Percentiles rank a stretch among this genome's conserved stretches.
These are phyloP conservation scores for Ulota crispa DNA, from an alignment of 225 moss, liverwort and hornwort species.

Conservation along the genomic window DNA sequence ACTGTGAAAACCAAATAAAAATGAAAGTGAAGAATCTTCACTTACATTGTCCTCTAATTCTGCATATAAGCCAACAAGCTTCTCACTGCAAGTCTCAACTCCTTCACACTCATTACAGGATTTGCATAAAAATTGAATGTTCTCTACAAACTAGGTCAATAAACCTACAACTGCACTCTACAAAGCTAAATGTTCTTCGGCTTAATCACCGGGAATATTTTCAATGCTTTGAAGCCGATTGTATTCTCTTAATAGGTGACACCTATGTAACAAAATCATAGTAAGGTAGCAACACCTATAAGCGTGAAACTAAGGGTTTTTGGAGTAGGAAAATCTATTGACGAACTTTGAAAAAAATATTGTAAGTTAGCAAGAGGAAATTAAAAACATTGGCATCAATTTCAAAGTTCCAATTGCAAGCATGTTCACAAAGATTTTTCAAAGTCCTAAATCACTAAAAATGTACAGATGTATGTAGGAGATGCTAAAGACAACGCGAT, in stretches of 20 bases:
- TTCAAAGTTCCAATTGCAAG: too few species aligned
- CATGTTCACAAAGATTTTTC: too few species aligned
- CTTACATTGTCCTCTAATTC: slow-evolving; percentile 9
- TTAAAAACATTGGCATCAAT: too few species aligned
- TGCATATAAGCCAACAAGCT: slow-evolving; percentile 7
- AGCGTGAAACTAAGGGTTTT: too few species aligned
- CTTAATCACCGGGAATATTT: slow-evolving; percentile 7
- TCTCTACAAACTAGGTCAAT: slow-evolving; percentile 12
- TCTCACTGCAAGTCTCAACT: background rate
- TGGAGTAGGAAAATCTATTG: too few species aligned
- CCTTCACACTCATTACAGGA: slow-evolving; percentile 3
- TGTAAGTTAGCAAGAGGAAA: too few species aligned
- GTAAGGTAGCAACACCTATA: background rate
- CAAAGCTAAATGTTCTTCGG: slow-evolving; percentile 8
- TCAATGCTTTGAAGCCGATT: slow-evolving; percentile 1
- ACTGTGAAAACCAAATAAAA: background rate
- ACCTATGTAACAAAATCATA: slow-evolving; percentile 9
- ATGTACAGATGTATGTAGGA: too few species aligned
- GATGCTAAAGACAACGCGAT: too few species aligned
- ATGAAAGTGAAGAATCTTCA: slow-evolving; percentile 2
- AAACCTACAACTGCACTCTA: slow-evolving; percentile 11
- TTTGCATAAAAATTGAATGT: slow-evolving; percentile 12
- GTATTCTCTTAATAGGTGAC: background rate
- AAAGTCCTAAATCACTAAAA: too few species aligned
- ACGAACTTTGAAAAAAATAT: too few species aligned